Evolutionary conservation across 1,284 basidiomycete genomes (phyloP).

Genomic region (Rhodotorula mucilaginosa): DNA sequence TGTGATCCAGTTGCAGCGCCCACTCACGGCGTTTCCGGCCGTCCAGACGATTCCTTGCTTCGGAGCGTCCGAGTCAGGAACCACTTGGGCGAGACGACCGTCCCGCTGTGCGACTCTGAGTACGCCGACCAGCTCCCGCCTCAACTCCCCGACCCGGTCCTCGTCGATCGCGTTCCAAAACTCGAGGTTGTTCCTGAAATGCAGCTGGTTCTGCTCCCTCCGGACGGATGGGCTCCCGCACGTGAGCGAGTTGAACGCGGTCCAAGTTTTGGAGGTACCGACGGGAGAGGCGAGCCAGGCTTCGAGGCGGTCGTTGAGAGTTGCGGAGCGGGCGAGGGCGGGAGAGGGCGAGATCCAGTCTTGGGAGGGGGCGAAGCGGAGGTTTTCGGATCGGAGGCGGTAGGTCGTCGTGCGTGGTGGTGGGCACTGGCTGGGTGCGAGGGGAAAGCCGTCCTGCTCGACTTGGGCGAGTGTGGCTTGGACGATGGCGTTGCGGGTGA

Average conservation of each 20-base stretch:
- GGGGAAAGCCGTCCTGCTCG: too few relatives aligned
- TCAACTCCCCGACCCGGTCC: conserved; percentile 3
- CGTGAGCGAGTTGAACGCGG: conserved; percentile 35
- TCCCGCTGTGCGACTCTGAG: not conserved
- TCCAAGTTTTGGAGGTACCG: conserved; percentile 34
- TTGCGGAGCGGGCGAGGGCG: conserved; percentile 49
- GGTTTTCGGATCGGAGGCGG: too few relatives aligned
- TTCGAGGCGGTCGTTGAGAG: conserved; percentile 49
- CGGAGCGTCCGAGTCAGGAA: not conserved
- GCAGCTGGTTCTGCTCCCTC: conserved; percentile 10
- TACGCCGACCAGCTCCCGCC: conserved; percentile 14
- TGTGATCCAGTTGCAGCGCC: too few relatives aligned
- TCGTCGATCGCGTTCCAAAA: conserved; percentile 10
- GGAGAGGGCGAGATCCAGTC: conserved; percentile 39
- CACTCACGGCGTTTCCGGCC: conserved; percentile 52
- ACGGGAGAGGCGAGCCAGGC: conserved; percentile 51
- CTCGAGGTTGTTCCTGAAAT: not conserved
- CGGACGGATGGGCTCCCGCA: conserved; percentile 30
- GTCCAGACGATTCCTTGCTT: conserved; percentile 53
- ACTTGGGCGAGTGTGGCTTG: too few relatives aligned
- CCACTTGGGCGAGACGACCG: not conserved
- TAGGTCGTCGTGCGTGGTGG: too few relatives aligned
- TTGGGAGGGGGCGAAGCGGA: not conserved
- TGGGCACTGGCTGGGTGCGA: too few relatives aligned
- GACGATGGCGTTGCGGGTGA: too few relatives aligned